Base-by-base conservation (phyloP, 768 basidiomycete species). In the Suillus fuscotomentosus region DNA sequence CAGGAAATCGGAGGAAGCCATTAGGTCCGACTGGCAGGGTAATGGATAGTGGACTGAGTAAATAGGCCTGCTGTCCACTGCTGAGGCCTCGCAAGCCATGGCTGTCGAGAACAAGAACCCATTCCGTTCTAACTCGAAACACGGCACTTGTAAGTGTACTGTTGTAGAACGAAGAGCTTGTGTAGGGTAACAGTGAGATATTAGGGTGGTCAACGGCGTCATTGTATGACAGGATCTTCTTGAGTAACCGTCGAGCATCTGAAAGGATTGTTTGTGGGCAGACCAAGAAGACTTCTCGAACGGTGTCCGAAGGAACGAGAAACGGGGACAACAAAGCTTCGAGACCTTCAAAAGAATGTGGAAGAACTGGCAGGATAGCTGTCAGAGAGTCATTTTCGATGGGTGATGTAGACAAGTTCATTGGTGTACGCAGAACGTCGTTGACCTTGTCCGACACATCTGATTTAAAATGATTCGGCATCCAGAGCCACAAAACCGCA, bases 91-190 rank as follows among this genome's bases (percentile, higher is more conserved):
- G 34, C 10, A 89, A 66, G 10, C 82, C 86, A 51, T 68, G 63
- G 55, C 84, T 77, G 61, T 85, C 84, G 61, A 88, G 75, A 9
- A 89, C 60, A 14, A 90, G 78, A 10, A 84, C 69, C 80, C 83
- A 84, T 31, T 82, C 78, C 0, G 84, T 82, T 14, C 80, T 75
- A 31, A 79, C 75, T 36, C 77, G 79, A 6, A 77, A 67, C 38
- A 80, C 76, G 31, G 75, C 72, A 31, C 73, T 72, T n/a, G 88
- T 64, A 43, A 73, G 69, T 27, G 69, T 80, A 45, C 62, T 62
- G 62, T 56, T 67, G 45, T 56, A 70, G 63, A 70, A 71, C 34
- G 69, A 39, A 39, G 67, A 67, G 50, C 60, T 68, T 41, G 61
- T 64, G 68, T 76, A 78, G 13, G 77, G 71, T 39, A 73, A 69